phyloP scores from a whole-genome alignment of 192 early-diverging fungal genomes.

The Umbelopsis vinacea region DNA sequence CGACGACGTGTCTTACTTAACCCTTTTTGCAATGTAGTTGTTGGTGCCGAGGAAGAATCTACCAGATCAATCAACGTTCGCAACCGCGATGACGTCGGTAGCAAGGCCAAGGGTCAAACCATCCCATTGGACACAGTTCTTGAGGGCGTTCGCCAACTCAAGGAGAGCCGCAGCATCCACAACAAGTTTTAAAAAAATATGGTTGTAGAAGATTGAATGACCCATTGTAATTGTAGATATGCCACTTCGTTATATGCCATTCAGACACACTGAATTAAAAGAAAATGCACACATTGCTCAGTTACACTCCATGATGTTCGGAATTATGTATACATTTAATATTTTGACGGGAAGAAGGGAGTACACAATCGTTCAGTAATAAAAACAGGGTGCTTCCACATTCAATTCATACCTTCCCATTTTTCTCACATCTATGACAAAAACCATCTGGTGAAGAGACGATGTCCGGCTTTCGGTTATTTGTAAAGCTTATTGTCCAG shows the following conservation, averaged over 20 bases:
- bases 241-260: background rate
- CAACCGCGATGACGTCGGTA: conserved; percentile 82
- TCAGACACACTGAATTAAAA: too few species aligned
- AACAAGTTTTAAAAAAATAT: conserved; percentile 57
- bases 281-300: too few species aligned
- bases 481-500: background rate
- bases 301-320: too few species aligned
- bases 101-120: conserved; percentile 83
- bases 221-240: conserved; percentile 6
- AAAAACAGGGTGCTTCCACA: too few species aligned
- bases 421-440: too few species aligned
- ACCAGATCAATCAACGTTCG: conserved; percentile 88
- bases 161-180: conserved; percentile 60
- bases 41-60: conserved; percentile 83
- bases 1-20: background rate
- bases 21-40: conserved; percentile 56
- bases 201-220: background rate
- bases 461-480: background rate
- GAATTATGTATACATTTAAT: too few species aligned
- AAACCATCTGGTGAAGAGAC: too few species aligned
- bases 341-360: too few species aligned
- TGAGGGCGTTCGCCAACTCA: conserved; percentile 69
- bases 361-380: too few species aligned
- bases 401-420: too few species aligned
- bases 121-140: conserved; percentile 73